Evolutionary conservation across 2,329 filamentous ascomycete species (phyloP), one percentile per base, ranked within the genome.

Genomic region (Fonsecaea erecta): DNA sequence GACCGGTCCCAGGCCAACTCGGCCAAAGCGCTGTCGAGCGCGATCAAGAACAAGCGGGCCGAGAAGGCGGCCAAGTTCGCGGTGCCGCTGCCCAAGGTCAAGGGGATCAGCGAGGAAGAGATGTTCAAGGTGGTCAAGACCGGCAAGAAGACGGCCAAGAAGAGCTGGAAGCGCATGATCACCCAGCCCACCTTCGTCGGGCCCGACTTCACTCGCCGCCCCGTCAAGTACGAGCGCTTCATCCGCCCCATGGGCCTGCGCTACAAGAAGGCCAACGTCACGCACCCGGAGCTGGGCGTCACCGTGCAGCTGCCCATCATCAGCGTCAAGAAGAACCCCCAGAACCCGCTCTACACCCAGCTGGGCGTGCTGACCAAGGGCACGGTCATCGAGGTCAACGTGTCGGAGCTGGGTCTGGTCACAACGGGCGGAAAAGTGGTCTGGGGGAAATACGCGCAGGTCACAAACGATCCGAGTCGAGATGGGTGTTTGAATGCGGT

Each of bases 71-170:
- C 95, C 57, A 91, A 94, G 76, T 98, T 97, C 77, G 86, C 86
- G 34, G 95, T 98, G 43, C 95, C 95, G 1, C 79, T 99, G 74
- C 95, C 95, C 37, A 97, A 97, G 81, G 95, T 98, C 52, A 87
- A 91, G 74, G 94, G 92, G 70, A 97, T 98, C 73, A 88, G 87
- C 71, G 94, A 98, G 82, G 92, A 96, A 84, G 94, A 97, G 82
- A 94, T 97, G 90, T 98, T 98, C 84, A 94, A 92, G 80, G 93
- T 97, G 14, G 88, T 98, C 74, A 93, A 93, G 82, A 98, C 94
- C 34, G 94, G 95, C 73, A 96, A 96, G 86, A 97, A 97, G 85
- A 92, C 89, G 1, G 84, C 88, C 63, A 93, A 96, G 65, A 96
- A 95, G 84, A 84, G 84, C 43, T 85, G 82, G 81, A 86, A 86